Evolutionary conservation across 495 filamentous ascomycete species (phyloP), one percentile per base, ranked within the genome.

Genomic region (Penicillium alfredii): DNA sequence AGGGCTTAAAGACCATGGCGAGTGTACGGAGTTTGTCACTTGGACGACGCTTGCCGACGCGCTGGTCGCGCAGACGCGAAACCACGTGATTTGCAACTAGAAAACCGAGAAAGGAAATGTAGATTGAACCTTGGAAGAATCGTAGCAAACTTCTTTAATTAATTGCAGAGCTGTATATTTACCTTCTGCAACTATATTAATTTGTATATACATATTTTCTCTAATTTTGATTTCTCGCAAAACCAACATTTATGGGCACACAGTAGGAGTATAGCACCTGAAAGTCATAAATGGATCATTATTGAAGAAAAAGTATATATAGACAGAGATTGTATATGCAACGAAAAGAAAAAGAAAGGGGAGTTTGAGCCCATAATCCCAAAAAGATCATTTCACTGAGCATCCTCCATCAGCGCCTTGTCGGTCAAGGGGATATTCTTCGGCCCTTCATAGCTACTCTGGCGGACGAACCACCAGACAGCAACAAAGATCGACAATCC

Each of bases 401-500:
- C 56, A 22, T 56, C 52, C 8, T 51, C 49, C 14, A 45, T 33
- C 26, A 61, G 22, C 21, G 35, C 43, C 47, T 60, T 63, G 47
- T 65, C 61, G 5, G 57, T 58, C 41, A 65, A 33, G 4, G 61
- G 61, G 26, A 65, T 55, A 23, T 57, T 48, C 48, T 62, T 59
- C 0, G 61, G 61, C 11, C 62, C 62, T 30, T 60, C 60, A 28
- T 66, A 66, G 1, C 50, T 44, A 9, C 47, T 43, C 40, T 53
- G 48, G 38, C 58, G 60, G 31, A 62, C 20, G 29, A 66, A 54
- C 64, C 65, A 73, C 56, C 62, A 64, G 21, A 56, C 37, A 9
- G 49, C 48, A 11, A 70, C 53, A 20, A 74, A 57, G 8, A 73
- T 54, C 0, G 77, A 53, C 29, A 80, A 55, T 2, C 81, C 81